Conservation (phyloP, 305 asterid genomes). For the Solanum hybrid region DNA sequence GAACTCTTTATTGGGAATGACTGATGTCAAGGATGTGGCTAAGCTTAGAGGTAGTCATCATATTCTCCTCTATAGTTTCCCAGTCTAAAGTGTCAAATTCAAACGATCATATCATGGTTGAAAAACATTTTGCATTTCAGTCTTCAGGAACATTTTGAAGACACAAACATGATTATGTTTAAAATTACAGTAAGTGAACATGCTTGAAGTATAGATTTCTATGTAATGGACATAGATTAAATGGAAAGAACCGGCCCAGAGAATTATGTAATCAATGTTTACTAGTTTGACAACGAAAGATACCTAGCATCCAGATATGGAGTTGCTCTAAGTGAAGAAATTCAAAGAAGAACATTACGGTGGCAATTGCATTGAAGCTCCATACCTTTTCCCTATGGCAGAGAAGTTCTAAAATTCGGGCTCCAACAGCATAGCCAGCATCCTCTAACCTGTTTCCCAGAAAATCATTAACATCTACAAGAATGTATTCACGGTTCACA, state of each 20-base stretch:
- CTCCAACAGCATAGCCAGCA: constrained; percentile 89
- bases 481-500: background rate
- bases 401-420: constrained; percentile 78
- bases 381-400: constrained; percentile 85
- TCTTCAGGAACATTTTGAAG: background rate
- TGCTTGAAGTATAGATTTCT: background rate
- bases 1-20: background rate
- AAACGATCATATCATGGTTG: background rate
- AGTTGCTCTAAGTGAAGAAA: background rate
- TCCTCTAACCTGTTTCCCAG: constrained; percentile 58
- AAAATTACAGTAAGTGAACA: background rate
- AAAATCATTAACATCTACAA: background rate
- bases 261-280: background rate
- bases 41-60: background rate
- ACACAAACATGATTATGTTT: background rate
- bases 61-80: background rate
- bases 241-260: background rate
- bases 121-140: background rate
- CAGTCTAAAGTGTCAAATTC: background rate
- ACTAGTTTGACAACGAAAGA: background rate
- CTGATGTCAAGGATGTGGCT: background rate
- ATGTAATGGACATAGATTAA: background rate
- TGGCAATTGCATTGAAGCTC: background rate
- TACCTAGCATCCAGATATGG: background rate
- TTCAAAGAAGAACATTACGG: background rate